These are phyloP conservation scores for Gleditsia sinensis DNA, from an alignment of 306 rosid genomes.

Conservation along the genomic window DNA sequence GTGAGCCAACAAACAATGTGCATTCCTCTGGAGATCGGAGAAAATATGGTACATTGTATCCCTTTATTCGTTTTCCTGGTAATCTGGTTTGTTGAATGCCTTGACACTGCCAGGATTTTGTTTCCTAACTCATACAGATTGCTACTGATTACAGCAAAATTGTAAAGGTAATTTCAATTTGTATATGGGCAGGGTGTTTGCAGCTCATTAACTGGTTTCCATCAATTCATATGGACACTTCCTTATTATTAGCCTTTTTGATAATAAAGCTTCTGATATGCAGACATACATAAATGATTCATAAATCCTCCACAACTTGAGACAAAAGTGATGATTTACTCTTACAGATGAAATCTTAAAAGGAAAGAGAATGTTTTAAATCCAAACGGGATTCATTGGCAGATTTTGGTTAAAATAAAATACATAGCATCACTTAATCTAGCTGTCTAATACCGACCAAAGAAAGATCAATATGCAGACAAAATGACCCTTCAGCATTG, in stretches of 20 bases:
- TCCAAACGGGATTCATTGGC: background rate
- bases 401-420: background rate
- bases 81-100: background rate
- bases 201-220: background rate
- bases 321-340: background rate
- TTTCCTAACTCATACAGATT: background rate
- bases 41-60: background rate
- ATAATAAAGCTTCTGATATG: background rate
- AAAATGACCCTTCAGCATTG: background rate
- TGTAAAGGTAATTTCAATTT: background rate
- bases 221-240: background rate
- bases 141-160: background rate
- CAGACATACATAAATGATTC: background rate
- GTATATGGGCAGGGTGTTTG: background rate
- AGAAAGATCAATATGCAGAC: background rate
- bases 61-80: background rate
- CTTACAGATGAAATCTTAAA: background rate
- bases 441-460: background rate
- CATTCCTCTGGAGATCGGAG: background rate
- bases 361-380: background rate
- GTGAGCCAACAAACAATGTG: background rate
- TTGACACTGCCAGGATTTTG: background rate
- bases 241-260: background rate
- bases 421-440: background rate
- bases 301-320: background rate